Percentiles rank a stretch among this genome's conserved stretches.
phyloP scores from a whole-genome alignment of 108 stramenopile species.

The Discostella pseudostelligera region DNA sequence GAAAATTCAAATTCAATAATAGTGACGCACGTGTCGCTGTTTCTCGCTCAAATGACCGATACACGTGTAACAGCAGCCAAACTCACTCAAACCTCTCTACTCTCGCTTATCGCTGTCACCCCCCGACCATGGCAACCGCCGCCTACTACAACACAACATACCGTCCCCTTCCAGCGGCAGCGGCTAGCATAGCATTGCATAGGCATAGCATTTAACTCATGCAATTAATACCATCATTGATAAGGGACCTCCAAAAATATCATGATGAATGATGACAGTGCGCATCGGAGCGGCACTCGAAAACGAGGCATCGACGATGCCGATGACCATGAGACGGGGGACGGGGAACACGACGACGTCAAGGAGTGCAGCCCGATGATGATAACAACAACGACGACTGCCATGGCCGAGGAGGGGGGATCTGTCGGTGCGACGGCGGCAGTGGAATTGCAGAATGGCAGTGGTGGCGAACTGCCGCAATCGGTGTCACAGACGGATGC shows the following conservation, averaged over 20 bases:
- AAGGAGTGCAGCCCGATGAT: background rate
- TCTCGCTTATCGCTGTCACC: too few relatives aligned
- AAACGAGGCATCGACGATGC: slow-evolving; percentile 13
- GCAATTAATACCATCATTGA: background rate
- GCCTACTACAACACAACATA: background rate
- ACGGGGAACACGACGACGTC: background rate
- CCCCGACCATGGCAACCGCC: background rate
- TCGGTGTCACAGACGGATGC: slow-evolving; percentile 1
- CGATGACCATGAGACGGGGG: slow-evolving; percentile 4
- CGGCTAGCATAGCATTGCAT: background rate
- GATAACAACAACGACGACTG: background rate
- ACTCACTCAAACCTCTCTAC: too few relatives aligned
- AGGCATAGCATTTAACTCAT: too few relatives aligned
- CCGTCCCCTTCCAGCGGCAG: background rate
- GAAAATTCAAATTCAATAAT: too few relatives aligned
- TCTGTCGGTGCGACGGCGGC: too few relatives aligned
- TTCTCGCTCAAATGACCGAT: background rate
- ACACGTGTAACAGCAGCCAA: too few relatives aligned
- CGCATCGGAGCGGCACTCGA: slow-evolving; percentile 10
- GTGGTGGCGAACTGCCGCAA: too few relatives aligned
- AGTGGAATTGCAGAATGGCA: too few relatives aligned
- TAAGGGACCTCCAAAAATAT: background rate
- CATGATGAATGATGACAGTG: background rate
- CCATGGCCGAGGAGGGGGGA: background rate
- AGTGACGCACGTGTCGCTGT: background rate